phyloP scores from a whole-genome alignment of 192 early-diverging fungal species.

The Jimgerdemannia lactiflua region DNA sequence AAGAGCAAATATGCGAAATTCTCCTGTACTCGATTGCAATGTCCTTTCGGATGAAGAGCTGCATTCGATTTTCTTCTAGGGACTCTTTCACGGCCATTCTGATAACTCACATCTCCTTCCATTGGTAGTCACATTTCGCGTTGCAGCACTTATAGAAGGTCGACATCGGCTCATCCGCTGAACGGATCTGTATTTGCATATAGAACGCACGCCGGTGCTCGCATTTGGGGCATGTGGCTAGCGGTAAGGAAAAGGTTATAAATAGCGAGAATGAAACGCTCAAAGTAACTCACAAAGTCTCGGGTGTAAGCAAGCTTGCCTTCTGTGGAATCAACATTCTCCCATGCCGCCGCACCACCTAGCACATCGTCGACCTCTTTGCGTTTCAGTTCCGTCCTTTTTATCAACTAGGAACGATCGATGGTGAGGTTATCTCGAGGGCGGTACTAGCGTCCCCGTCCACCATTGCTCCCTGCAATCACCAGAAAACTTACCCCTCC shows the following conservation, averaged over 20 bases:
- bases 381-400: conserved; percentile 52
- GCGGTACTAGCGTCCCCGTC: conserved; percentile 10
- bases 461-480: neutral
- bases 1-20: no score
- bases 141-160: conserved; percentile 83
- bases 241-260: neutral
- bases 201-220: conserved; percentile 71
- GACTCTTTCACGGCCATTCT: no score
- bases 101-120: conserved; percentile 48
- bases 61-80: no score
- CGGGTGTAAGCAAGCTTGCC: conserved; percentile 22
- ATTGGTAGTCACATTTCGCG: conserved; percentile 56
- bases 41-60: no score
- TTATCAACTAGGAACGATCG: conserved; percentile 22
- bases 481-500: conserved; percentile 39
- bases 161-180: conserved; percentile 94
- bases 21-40: no score
- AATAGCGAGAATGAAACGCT: neutral
- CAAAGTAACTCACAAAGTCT: neutral
- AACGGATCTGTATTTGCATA: conserved; percentile 90
- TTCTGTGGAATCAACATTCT: conserved; percentile 75
- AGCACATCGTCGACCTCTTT: conserved; percentile 94
- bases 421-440: conserved; percentile 44
- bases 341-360: conserved; percentile 85
- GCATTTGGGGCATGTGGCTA: conserved; percentile 64